Conservation (phyloP, 306 rosid species). For the Prunus fruticosa region DNA sequence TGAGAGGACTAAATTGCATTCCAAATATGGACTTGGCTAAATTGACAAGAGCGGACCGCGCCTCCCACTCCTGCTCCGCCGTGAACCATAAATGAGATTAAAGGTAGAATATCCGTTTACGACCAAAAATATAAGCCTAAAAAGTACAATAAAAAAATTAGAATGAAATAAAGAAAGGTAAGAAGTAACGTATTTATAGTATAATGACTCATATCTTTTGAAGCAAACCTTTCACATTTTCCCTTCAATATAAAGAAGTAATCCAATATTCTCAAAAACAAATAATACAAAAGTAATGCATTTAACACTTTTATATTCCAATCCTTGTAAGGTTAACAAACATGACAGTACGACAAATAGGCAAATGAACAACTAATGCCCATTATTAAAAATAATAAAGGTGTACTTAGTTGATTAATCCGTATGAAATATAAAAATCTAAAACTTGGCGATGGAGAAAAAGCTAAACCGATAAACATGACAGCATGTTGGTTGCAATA, state of each 20-base stretch:
- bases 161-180: neutral
- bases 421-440: neutral
- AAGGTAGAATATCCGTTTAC: neutral
- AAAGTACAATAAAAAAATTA: no score
- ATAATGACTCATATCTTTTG: neutral
- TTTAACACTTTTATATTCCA: neutral
- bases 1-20: neutral
- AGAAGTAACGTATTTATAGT: neutral
- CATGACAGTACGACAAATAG: neutral
- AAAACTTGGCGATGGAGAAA: neutral
- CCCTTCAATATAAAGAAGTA: neutral
- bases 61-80: no score
- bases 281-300: neutral
- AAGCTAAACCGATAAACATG: neutral
- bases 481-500: neutral
- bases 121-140: neutral
- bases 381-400: neutral
- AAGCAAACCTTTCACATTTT: neutral
- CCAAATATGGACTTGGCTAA: rapidly evolving
- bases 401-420: neutral
- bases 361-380: neutral
- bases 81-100: no score
- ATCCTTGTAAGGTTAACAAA: neutral
- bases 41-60: no score
- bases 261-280: neutral